A percentile compares a stretch with the other conserved stretches of the same genome.
Evolutionary conservation across 768 basidiomycete genomes (phyloP).

Genomic region (Hygrocybe coccinea): DNA sequence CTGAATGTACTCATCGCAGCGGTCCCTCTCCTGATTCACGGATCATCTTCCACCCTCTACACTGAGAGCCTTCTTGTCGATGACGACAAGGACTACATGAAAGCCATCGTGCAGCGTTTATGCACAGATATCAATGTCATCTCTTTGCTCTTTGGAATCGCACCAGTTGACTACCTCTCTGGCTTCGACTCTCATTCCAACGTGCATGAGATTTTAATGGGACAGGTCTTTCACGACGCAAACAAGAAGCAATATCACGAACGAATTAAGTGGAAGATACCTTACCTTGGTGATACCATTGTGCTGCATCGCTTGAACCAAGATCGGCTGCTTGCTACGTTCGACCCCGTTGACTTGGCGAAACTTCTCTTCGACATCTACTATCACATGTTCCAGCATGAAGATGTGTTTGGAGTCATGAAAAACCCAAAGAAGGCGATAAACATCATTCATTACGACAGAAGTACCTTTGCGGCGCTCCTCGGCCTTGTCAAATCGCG

Average conservation of each 20-base stretch:
- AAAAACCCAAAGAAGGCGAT: slow-evolving; percentile 8
- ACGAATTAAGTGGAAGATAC: slow-evolving; percentile 34
- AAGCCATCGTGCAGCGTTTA: slow-evolving; percentile 28
- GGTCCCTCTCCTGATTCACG: slow-evolving; percentile 24
- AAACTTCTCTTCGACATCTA: slow-evolving; percentile 35
- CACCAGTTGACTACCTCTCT: slow-evolving; percentile 32
- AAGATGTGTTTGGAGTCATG: slow-evolving; percentile 20
- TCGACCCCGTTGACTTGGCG: slow-evolving; percentile 28
- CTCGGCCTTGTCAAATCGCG: slow-evolving; percentile 24
- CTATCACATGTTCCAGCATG: slow-evolving; percentile 35
- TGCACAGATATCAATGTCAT: slow-evolving; percentile 32
- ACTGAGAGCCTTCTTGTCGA: slow-evolving; percentile 29
- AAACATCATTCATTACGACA: slow-evolving; percentile 27
- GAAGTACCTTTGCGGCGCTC: slow-evolving; percentile 30
- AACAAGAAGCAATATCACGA: slow-evolving; percentile 32
- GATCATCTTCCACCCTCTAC: slow-evolving; percentile 25
- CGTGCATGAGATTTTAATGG: slow-evolving; percentile 30
- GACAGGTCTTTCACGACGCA: neutral
- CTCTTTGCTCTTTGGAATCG: slow-evolving; percentile 31
- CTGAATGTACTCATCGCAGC: slow-evolving; percentile 33
- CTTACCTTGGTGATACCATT: slow-evolving; percentile 22
- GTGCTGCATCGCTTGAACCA: neutral
- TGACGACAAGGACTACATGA: slow-evolving; percentile 24
- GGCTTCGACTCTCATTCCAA: slow-evolving; percentile 34
- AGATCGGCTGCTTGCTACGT: slow-evolving; percentile 11